Base-by-base conservation (phyloP, 2,329 filamentous ascomycete species). In the Aspergillus brunneoviolaceus region DNA sequence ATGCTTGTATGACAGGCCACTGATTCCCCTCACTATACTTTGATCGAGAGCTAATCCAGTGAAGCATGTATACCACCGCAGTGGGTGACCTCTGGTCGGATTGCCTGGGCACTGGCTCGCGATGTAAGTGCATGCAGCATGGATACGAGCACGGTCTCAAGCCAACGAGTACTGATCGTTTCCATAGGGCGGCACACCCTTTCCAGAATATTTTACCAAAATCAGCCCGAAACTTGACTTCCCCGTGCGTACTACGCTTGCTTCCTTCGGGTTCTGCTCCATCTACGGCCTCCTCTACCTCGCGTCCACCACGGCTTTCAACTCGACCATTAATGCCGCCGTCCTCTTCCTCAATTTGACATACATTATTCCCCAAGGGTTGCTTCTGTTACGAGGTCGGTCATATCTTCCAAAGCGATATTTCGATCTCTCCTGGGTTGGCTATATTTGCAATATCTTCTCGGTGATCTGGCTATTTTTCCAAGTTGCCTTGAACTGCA, bases 331-430 rank as follows among this genome's bases (percentile, higher is more conserved):
- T 23, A 73, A 74, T 9, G 70, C 79, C 4, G 69, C 67, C 19
- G 63, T 74, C 9, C 69, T 71, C 11, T 67, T 73, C 10, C 63
- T 78, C 6, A 63, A 78, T 19, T 67, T 69, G n/a, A 76, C 75
- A 1, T 80, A 79, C 65, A 71, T 75, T 23, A 63, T 80, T 2
- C 76, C 74, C 3, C 80, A 79, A 4, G 81, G 79, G 58, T 69
- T 79, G 2, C 57, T 82, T 68, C 58, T 77, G 19, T 57, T 74
- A 1, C 71, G 71, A 14, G 74, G 80, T 0, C 72, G 78, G 14
- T 51, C 63, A 16, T 64, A 58, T 1, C 64, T 69, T 4, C 58
- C 61, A 14, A 49, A 64, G 51, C 61, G 70, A 16, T 61, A 67
- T 12, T 66, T 71, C 39, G 69, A 54, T 19, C 49, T 61, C 6